A percentile compares a stretch with the other conserved stretches of the same genome.
These are phyloP conservation scores for Ustilago bromivora DNA, from an alignment of 1,284 basidiomycete genomes.

Conservation along the genomic window DNA sequence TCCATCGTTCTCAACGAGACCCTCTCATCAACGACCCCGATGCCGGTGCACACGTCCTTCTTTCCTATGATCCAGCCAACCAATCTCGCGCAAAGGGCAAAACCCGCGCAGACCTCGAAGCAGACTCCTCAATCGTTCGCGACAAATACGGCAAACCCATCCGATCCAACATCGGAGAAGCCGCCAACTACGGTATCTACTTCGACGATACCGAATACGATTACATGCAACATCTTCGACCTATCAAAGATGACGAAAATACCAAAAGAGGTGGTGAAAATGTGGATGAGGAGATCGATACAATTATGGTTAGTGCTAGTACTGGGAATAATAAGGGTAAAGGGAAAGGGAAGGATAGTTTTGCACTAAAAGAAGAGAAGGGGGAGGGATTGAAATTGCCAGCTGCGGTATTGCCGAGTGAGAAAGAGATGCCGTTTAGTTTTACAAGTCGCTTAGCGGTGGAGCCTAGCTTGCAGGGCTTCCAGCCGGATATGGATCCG, in stretches of 20 bases:
- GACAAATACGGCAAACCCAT: constrained; percentile 69
- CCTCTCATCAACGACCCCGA: constrained; percentile 94
- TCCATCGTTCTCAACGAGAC: constrained; percentile 95
- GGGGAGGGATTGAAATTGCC: constrained; percentile 73
- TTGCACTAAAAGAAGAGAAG: constrained; percentile 46
- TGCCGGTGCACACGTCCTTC: constrained; percentile 87
- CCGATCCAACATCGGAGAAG: constrained; percentile 79
- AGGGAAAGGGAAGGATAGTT: constrained; percentile 45
- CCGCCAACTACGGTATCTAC: constrained; percentile 88
- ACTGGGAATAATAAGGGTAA: constrained; percentile 56
- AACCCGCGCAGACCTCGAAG: constrained; percentile 80
- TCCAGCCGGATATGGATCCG: constrained; percentile 96
- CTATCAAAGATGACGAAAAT: constrained; percentile 61
- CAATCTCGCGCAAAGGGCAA: constrained; percentile 75
- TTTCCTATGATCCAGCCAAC: constrained; percentile 77
- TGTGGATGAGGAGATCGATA: constrained; percentile 61
- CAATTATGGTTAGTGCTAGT: constrained; percentile 48
- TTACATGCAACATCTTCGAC: constrained; percentile 92
- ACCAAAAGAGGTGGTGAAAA: constrained; percentile 58
- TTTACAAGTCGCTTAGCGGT: constrained; percentile 47
- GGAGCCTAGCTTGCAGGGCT: constrained; percentile 74
- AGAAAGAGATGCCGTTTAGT: constrained; percentile 51
- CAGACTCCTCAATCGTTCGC: constrained; percentile 73
- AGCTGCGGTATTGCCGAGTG: constrained; percentile 72
- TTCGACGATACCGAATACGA: constrained; percentile 98